phyloP scores from a whole-genome alignment of 495 filamentous ascomycete species.

The Neurospora cerealis region DNA sequence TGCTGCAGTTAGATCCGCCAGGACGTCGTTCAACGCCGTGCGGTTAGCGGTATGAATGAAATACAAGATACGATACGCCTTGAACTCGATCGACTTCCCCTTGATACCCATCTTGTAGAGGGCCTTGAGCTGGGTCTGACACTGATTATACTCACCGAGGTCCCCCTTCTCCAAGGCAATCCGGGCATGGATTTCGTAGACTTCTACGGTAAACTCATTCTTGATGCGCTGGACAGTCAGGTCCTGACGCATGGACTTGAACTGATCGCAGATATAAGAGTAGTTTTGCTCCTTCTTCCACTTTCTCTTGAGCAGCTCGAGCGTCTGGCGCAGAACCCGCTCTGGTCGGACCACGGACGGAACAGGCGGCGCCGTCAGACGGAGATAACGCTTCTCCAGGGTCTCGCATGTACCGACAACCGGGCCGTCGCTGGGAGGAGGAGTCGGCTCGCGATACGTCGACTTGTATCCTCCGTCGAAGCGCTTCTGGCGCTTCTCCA shows the following conservation, averaged over 20 bases:
- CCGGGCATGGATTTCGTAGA: slow-evolving; percentile 95
- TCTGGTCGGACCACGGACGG: slow-evolving; percentile 83
- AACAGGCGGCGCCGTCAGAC: slow-evolving; percentile 80
- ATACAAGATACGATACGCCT: slow-evolving; percentile 99
- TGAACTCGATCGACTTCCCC: slow-evolving; percentile 90
- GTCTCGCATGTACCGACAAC: slow-evolving; percentile 74
- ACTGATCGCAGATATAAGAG: slow-evolving; percentile 95
- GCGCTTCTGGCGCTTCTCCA: slow-evolving; percentile 81
- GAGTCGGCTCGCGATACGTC: slow-evolving; percentile 50
- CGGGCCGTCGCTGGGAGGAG: slow-evolving; percentile 58
- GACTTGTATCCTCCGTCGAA: slow-evolving; percentile 63
- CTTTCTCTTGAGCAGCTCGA: slow-evolving; percentile 85
- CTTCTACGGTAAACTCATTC: slow-evolving; percentile 86
- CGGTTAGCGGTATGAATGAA: slow-evolving; percentile 98
- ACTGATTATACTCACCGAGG: slow-evolving; percentile 99
- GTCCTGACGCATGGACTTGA: slow-evolving; percentile 97
- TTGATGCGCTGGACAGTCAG: slow-evolving; percentile 95
- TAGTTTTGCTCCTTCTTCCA: slow-evolving; percentile 94
- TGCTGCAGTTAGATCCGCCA: slow-evolving; percentile 95
- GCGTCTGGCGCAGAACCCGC: slow-evolving; percentile 64
- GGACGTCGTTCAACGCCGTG: slow-evolving; percentile 92
- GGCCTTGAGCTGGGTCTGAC: slow-evolving; percentile 90
- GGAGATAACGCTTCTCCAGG: slow-evolving; percentile 92
- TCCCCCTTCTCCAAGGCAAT: slow-evolving; percentile 98
- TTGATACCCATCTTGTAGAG: slow-evolving; percentile 78